A percentile compares a stretch with the other conserved stretches of the same genome.
Evolutionary conservation across 352 stramenopile species (phyloP).

Genomic region (Phytopythium chamaehyphon): DNA sequence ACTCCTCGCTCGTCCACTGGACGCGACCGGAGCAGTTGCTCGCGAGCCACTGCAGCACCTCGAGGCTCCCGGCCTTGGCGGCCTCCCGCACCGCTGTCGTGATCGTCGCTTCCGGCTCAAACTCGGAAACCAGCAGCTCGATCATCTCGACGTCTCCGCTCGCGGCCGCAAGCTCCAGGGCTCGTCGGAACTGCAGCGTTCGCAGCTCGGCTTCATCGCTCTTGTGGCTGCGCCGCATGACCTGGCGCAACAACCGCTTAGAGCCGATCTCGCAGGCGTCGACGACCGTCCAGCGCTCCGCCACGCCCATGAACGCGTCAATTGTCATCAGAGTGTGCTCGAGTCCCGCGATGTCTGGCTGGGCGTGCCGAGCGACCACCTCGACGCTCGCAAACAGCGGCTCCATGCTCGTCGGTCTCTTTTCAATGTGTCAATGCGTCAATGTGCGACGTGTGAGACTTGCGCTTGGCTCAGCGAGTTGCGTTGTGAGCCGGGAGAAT

Average conservation of each 20-base stretch:
- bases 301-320: conserved; percentile 4
- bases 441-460: too few species aligned
- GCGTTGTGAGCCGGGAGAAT: too few species aligned
- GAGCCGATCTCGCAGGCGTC: neutral
- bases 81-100: conserved; percentile 9
- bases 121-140: conserved; percentile 7
- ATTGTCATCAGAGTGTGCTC: neutral
- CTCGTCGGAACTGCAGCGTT: conserved; percentile 3
- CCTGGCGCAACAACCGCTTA: neutral
- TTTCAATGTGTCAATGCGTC: too few species aligned
- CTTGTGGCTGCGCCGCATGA: conserved; percentile 1
- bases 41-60: conserved; percentile 23
- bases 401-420: too few species aligned
- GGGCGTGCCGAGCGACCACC: conserved; percentile 1
- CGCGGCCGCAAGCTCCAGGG: conserved; percentile 4
- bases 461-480: too few species aligned
- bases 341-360: conserved; percentile 4
- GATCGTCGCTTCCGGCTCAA: conserved; percentile 3
- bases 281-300: conserved; percentile 4
- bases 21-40: conserved; percentile 4
- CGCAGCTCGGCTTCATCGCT: neutral
- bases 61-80: conserved; percentile 15
- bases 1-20: conserved; percentile 9
- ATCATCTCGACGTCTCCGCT: conserved; percentile 1
- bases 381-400: conserved; percentile 4